phyloP scores from a whole-genome alignment of 139 green algal species.

The Trebouxia sp. region DNA sequence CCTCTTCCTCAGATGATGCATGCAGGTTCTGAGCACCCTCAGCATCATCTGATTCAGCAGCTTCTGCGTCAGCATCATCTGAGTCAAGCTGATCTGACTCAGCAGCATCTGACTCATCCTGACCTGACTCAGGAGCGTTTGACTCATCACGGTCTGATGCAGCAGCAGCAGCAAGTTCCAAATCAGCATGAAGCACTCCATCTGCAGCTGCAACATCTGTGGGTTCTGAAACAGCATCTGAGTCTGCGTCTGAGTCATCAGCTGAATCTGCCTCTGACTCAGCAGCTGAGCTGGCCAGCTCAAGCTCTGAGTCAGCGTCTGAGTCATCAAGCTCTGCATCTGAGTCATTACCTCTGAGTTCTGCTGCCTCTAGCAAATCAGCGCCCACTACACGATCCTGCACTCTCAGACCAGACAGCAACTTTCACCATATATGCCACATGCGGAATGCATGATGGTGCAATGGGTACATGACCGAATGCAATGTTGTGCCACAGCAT shows the following conservation, averaged over 20 bases:
- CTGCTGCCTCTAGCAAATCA: slow-evolving; percentile 82
- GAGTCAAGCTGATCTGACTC: not conserved
- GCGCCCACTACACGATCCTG: slow-evolving; percentile 71
- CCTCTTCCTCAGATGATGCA: too few species aligned
- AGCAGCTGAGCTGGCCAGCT: not conserved
- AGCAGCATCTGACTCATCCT: not conserved
- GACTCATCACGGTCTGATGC: not conserved
- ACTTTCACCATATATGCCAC: too few species aligned
- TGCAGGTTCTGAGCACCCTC: slow-evolving; percentile 34
- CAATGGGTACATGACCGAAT: too few species aligned
- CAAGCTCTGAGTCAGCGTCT: slow-evolving; percentile 23
- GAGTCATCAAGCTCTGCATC: slow-evolving; percentile 20
- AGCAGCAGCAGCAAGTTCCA: not conserved
- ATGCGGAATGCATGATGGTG: too few species aligned
- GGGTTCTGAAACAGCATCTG: not conserved
- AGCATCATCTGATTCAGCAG: slow-evolving; percentile 30
- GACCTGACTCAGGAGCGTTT: not conserved
- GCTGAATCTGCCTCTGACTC: not conserved
- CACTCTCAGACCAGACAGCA: not conserved
- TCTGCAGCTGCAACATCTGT: not conserved
- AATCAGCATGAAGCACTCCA: not conserved
- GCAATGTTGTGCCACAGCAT: too few species aligned
- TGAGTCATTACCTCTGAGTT: slow-evolving; percentile 34
- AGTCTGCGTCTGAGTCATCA: not conserved
- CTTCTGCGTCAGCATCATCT: slow-evolving; percentile 29